Base-by-base conservation (phyloP, 352 stramenopile species). In the Aphanomyces cochlioides region DNA sequence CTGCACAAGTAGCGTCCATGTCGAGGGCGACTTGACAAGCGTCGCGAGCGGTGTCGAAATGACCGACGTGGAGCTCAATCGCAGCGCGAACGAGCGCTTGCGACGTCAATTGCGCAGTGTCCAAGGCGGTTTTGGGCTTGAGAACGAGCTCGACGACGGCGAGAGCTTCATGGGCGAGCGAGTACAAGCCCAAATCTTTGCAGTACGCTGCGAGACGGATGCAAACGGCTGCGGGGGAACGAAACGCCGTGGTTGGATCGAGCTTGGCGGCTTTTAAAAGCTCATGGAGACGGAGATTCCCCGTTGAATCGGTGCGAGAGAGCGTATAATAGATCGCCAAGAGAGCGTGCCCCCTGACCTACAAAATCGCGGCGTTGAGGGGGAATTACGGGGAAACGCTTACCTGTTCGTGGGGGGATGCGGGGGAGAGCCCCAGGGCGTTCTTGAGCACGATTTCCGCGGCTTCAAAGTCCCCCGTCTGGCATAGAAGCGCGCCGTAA, bases 211-310 rank as follows among this genome's bases (percentile, higher is more conserved):
- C 82, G 43, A 93, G 59, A 7, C 78, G 72, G 73, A 92, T 75
- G 84, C 87, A 94, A 13, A 90, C 79, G 0, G 83, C 72, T 45
- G 36, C 70, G 7, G 64, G 56, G 4, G 67, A 60, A 7, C 48
- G 5, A 74, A 67, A 47, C 28, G 64, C 39, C 50, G 70, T n/a
- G n/a, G 56, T 5, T 13, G 4, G 56, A n/a, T 75, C 50, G 60
- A 61, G 71, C 43, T 82, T 69, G 41, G 85, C 78, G 3, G 87
- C 82, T 48, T 82, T 79, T 12, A 91, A 72, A 40, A 93, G 71
- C 73, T 94, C 85, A 50, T 91, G 82, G 12, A 85, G 74, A 19
- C 77, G 67, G 34, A 92, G 69, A 61, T 92, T 93, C 3, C 83
- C 82, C 2, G 82, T 90, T 3, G 38, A 38, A 47, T 92, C 85